Percentiles rank a stretch among this genome's conserved stretches.
These are phyloP conservation scores for Colletotrichum higginsianum DNA, from an alignment of 2,329 filamentous ascomycete species.

Conservation along the genomic window DNA sequence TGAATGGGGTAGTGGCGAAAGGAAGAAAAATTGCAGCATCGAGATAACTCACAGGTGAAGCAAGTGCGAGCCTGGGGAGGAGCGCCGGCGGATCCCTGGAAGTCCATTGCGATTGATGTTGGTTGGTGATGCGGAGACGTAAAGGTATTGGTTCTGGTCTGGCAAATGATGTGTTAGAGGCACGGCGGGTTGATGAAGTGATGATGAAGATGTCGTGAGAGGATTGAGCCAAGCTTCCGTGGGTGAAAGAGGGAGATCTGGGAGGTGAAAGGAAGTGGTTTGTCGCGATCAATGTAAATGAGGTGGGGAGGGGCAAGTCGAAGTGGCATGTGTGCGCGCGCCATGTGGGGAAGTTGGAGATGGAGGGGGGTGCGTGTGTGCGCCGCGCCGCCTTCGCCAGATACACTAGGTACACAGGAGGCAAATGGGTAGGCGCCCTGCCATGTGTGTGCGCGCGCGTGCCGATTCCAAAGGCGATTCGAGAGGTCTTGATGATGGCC, in stretches of 20 bases:
- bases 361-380: conserved; percentile 28
- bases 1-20: conserved; percentile 2
- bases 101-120: conserved; percentile 53
- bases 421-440: conserved; percentile 4
- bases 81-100: conserved; percentile 45
- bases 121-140: conserved; percentile 23
- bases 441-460: background rate
- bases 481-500: background rate
- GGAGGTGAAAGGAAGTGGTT: conserved; percentile 16
- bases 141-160: conserved; percentile 21
- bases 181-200: background rate
- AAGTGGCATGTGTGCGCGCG: conserved; percentile 43
- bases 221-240: conserved; percentile 33
- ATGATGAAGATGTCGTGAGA: conserved; percentile 13
- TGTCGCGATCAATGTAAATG: conserved; percentile 29
- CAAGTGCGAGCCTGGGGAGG: conserved; percentile 56
- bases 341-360: conserved; percentile 43
- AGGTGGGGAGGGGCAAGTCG: conserved; percentile 43
- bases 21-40: conserved; percentile 12
- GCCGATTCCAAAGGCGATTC: background rate
- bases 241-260: conserved; percentile 20
- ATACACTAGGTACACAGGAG: conserved; percentile 5
- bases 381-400: conserved; percentile 19
- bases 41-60: conserved; percentile 65
- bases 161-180: conserved; percentile 21